Evolutionary conservation across 2,329 filamentous ascomycete genomes (phyloP).

Genomic region (Stemphylium beticola): DNA sequence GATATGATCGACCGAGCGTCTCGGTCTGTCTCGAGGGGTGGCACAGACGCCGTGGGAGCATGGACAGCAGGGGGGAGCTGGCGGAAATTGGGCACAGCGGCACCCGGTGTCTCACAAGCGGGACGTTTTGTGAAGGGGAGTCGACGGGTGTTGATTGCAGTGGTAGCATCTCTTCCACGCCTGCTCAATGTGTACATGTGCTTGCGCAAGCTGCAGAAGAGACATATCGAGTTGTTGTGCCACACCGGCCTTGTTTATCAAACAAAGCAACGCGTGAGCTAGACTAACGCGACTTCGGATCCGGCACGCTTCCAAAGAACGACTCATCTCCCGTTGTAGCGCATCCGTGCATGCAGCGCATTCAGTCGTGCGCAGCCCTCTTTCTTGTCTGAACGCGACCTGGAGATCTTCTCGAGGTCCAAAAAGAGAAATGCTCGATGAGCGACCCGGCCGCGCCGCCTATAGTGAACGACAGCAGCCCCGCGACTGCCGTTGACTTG

Average conservation of each 20-base stretch:
- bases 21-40: background rate
- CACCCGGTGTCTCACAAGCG: slow-evolving; percentile 14
- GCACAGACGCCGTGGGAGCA: slow-evolving; percentile 12
- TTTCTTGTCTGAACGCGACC: slow-evolving; percentile 23
- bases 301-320: slow-evolving; percentile 8
- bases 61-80: slow-evolving; percentile 14
- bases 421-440: slow-evolving; percentile 33
- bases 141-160: background rate
- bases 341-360: slow-evolving; percentile 23
- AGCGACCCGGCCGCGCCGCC: slow-evolving; percentile 28
- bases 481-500: slow-evolving; percentile 27
- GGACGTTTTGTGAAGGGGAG: slow-evolving; percentile 11
- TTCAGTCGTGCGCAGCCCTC: slow-evolving; percentile 21
- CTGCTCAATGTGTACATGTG: background rate
- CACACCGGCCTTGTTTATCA: slow-evolving; percentile 3
- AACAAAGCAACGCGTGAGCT: slow-evolving; percentile 14
- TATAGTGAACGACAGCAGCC: slow-evolving; percentile 26
- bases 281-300: slow-evolving; percentile 10
- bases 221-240: background rate
- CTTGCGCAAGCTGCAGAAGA: background rate
- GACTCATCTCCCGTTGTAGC: slow-evolving; percentile 17
- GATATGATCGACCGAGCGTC: slow-evolving; percentile 2
- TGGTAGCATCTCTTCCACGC: slow-evolving; percentile 2
- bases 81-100: slow-evolving; percentile 18
- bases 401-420: slow-evolving; percentile 22